A percentile compares a stretch with the other conserved stretches of the same genome.
Conservation (phyloP, 805 yeast species). For the Metschnikowia bowlesiae region DNA sequence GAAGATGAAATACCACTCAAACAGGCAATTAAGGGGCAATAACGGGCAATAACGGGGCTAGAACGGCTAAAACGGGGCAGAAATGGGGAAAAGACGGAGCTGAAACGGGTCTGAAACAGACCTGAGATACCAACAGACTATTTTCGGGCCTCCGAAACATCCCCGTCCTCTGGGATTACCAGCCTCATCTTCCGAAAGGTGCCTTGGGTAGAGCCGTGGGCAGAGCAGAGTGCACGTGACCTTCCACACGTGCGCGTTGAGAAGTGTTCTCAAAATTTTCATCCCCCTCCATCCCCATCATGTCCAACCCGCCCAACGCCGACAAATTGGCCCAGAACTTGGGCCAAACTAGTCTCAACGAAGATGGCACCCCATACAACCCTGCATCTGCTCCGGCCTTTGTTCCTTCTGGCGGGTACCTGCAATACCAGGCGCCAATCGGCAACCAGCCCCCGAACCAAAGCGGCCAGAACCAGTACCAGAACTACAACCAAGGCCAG, state of each 20-base stretch:
- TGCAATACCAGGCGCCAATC: conserved; percentile 14
- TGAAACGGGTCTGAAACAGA: too few relatives aligned
- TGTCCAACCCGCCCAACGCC: conserved; percentile 24
- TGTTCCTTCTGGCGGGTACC: conserved; percentile 40
- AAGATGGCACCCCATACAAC: conserved; percentile 32
- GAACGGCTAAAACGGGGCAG: too few relatives aligned
- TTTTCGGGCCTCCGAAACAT: too few relatives aligned
- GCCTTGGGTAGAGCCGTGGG: background rate
- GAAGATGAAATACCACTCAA: too few relatives aligned
- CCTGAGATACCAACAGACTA: too few relatives aligned
- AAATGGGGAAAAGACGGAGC: too few relatives aligned
- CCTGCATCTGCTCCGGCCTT: conserved; percentile 48
- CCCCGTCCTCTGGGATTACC: too few relatives aligned
- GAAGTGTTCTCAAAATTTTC: conserved; percentile 3
- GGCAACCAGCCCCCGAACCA: conserved; percentile 6
- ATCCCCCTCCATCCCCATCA: background rate
- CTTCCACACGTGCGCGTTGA: background rate
- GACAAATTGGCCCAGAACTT: conserved; percentile 43
- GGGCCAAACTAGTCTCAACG: conserved; percentile 38
- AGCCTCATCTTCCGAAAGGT: too few relatives aligned
- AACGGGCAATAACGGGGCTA: too few relatives aligned
- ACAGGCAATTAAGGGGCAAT: too few relatives aligned
- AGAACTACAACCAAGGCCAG: conserved; percentile 16
- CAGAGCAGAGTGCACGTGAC: background rate
- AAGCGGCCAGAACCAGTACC: conserved; percentile 7